Percentiles rank a stretch among this genome's conserved stretches.
These are phyloP conservation scores for Ulota crispa DNA, from an alignment of 225 moss, liverwort and hornwort species.

Conservation along the genomic window DNA sequence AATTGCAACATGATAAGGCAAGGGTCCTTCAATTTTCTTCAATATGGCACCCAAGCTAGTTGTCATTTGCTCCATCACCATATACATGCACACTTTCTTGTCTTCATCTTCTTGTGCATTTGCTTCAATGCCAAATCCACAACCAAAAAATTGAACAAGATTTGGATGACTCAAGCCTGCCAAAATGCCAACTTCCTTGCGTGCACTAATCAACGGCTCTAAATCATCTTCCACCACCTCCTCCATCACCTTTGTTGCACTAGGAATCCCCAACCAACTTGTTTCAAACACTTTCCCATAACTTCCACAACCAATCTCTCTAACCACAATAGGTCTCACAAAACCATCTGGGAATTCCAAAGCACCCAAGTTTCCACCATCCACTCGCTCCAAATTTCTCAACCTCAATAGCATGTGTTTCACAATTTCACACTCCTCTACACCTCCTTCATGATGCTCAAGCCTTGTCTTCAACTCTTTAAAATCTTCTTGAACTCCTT, in stretches of 20 bases:
- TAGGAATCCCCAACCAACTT: too few relatives aligned
- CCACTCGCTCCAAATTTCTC: not conserved
- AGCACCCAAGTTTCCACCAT: not conserved
- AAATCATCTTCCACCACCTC: too few relatives aligned
- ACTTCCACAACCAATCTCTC: too few relatives aligned
- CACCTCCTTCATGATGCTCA: too few relatives aligned
- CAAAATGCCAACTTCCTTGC: not conserved
- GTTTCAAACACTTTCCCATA: too few relatives aligned
- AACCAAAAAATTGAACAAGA: not conserved
- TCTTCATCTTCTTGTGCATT: too few relatives aligned
- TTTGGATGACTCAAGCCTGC: not conserved
- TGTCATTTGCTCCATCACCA: not conserved
- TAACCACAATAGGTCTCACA: too few relatives aligned
- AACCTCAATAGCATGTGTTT: not conserved
- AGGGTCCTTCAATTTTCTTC: not conserved
- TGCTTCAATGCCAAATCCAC: not conserved
- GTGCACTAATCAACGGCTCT: too few relatives aligned
- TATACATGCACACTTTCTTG: too few relatives aligned
- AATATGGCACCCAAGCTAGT: not conserved
- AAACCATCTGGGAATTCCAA: not conserved
- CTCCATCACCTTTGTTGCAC: too few relatives aligned
- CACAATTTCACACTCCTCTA: too few relatives aligned
- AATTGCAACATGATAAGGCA: not conserved
- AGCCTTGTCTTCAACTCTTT: not conserved
- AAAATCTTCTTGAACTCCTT: not conserved